Base-by-base conservation (phyloP, 2,329 filamentous ascomycete species). In the Nothophoma quercina region DNA sequence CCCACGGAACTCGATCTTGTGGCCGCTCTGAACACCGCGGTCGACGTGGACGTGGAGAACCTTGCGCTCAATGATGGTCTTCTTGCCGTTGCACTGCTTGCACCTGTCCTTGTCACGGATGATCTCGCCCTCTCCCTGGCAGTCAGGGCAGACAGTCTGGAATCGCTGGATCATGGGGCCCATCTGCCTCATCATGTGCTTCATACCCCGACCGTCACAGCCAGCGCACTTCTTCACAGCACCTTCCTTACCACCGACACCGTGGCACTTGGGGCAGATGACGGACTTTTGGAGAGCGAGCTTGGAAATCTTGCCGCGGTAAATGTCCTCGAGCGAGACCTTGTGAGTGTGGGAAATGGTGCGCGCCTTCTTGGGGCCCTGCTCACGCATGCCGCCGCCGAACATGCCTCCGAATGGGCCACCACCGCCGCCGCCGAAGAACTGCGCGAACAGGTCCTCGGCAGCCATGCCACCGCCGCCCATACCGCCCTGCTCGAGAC, bases 171-270 rank as follows among this genome's bases (percentile, higher is more conserved):
- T 98, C 95, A 99, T 99, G 55, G 95, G 95, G 43, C 95, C 95
- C 93, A 99, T 98, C 80, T 99, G 95, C 74, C 96, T 90, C 95
- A 99, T 97, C 93, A 99, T 98, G 32, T 91, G 97, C 89, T 98
- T 98, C 90, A 97, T 96, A 78, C 95, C 95, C 60, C 89, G 86
- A 63, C 95, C 95, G 69, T 96, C 91, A 77, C 95, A 99, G 71
- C 91, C 90, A 32, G 85, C 73, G 78, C 95, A 99, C 70, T 89
- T 90, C 81, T 93, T 93, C 62, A 98, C 93, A n/a, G 95, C 91
- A 60, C 95, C 95, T 62, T 98, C 93, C 82, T 99, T 99, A 63
- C 95, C 95, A 71, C 95, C 95, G 55, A 92, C 87, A 59, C 95
- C 95, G 54, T 95, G 89, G 76, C 95, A 99, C 79, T 93, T 93